phyloP scores from a whole-genome alignment of 2,329 filamentous ascomycete genomes.

The Botrytis fabae region DNA sequence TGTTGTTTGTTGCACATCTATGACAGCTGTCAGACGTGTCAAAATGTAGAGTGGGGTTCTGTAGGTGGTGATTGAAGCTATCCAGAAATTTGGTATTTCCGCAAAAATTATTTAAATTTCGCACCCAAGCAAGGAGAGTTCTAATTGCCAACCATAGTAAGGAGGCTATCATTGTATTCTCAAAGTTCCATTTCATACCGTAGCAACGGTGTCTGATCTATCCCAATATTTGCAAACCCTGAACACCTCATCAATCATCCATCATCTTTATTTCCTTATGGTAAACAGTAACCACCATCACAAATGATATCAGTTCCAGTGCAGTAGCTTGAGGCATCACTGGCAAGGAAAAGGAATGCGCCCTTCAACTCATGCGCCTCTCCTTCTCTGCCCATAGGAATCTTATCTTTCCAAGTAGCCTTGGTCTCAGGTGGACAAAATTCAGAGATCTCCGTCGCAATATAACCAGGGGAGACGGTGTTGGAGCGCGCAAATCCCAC shows the following conservation, averaged over 20 bases:
- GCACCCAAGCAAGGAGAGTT: background rate
- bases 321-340: constrained; percentile 79
- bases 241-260: constrained; percentile 17
- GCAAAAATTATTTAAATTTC: background rate
- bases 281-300: constrained; percentile 47
- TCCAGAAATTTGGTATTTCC: background rate
- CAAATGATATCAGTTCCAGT: constrained; percentile 73
- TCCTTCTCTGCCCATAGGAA: constrained; percentile 76
- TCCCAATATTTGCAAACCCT: constrained; percentile 4
- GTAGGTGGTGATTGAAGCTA: background rate
- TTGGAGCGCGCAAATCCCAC: constrained; percentile 72
- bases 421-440: constrained; percentile 67
- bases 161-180: background rate
- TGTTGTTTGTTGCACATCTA: constrained; percentile 9
- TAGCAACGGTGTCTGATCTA: background rate
- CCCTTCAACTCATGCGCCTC: constrained; percentile 76
- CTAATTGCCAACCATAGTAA: background rate
- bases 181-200: background rate
- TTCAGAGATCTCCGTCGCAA: constrained; percentile 69
- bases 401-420: constrained; percentile 74
- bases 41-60: background rate
- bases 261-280: constrained; percentile 5
- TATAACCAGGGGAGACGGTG: constrained; percentile 73
- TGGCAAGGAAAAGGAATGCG: constrained; percentile 77
- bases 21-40: constrained; percentile 13